phyloP scores from a whole-genome alignment of 441 rosid genomes.

The Arabidopsis hybrid region DNA sequence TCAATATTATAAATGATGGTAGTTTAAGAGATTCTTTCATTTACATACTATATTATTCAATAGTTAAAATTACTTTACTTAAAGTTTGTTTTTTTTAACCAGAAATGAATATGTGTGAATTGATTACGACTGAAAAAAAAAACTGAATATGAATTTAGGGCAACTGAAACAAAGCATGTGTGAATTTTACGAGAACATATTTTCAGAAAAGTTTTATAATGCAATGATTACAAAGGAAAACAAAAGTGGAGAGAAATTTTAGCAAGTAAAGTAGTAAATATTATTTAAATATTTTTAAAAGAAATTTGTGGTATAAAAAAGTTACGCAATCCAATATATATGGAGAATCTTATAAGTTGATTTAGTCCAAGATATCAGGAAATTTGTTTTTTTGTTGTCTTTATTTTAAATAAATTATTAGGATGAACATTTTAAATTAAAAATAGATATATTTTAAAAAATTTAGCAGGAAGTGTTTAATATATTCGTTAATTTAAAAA shows the following conservation, averaged over 20 bases:
- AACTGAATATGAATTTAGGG: neutral
- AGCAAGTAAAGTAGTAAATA: neutral
- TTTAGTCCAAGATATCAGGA: neutral
- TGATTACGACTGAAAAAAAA: neutral
- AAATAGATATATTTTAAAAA: neutral
- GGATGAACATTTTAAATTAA: neutral
- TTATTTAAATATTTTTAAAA: neutral
- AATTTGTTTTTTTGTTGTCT: neutral
- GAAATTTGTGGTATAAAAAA: neutral
- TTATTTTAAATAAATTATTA: neutral
- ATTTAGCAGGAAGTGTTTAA: neutral
- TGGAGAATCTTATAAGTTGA: neutral
- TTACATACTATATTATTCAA: neutral
- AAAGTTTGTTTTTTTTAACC: too few relatives aligned
- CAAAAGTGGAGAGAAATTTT: neutral
- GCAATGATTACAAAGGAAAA: neutral
- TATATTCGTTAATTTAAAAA: neutral
- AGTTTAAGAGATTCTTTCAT: neutral
- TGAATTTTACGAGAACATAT: neutral
- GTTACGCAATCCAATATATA: neutral
- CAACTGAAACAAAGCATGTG: neutral
- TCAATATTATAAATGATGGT: neutral
- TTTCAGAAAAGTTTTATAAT: neutral
- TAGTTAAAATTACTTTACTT: neutral
- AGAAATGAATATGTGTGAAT: too few relatives aligned